Evolutionary conservation across 2,329 filamentous ascomycete species (phyloP).

Genomic region (Ophiostoma pallidulum): DNA sequence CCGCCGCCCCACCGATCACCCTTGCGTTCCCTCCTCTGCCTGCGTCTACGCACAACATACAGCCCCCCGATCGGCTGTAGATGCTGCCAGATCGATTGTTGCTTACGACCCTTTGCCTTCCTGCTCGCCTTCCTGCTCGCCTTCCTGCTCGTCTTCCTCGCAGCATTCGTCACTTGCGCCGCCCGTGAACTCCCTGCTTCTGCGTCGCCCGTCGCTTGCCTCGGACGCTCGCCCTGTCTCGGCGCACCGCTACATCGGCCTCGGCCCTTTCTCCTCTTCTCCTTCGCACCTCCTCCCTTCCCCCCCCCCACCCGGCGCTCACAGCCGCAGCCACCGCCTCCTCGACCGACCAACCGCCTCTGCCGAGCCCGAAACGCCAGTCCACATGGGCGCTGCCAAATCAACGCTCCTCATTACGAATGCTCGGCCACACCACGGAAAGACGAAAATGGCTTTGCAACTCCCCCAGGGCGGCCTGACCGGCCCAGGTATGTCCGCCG

Average conservation of each 20-base stretch:
- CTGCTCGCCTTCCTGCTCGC: neutral
- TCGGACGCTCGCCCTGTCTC: no score
- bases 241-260: no score
- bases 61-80: neutral
- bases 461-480: conserved; percentile 25
- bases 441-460: conserved; percentile 15
- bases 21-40: neutral
- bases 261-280: no score
- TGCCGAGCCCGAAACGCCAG: neutral
- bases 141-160: neutral
- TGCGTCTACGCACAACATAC: neutral
- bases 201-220: no score
- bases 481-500: conserved; percentile 32
- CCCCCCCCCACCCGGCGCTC: neutral
- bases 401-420: conserved; percentile 15
- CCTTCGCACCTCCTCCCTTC: neutral
- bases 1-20: conserved; percentile 2
- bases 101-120: neutral
- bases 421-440: conserved; percentile 9
- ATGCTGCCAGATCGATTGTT: neutral
- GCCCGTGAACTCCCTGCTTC: neutral
- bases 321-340: neutral
- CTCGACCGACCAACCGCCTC: no score
- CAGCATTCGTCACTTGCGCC: neutral
- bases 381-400: conserved; percentile 17